phyloP scores from a whole-genome alignment of 345 rosid genomes.

The Citrus reticulata region DNA sequence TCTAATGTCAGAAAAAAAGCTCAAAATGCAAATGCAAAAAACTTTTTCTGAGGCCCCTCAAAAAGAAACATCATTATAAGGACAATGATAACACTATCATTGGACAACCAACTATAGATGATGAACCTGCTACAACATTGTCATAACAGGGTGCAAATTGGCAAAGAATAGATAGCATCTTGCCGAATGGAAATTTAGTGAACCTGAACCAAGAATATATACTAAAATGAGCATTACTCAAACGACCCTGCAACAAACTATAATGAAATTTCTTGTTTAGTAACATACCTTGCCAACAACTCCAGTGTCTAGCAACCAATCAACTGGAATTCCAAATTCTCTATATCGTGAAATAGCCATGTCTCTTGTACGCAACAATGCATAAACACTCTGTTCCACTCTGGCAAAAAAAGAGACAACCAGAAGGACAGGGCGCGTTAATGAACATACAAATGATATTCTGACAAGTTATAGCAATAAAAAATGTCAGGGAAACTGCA shows the following conservation, averaged over 20 bases:
- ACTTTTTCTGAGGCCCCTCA: neutral
- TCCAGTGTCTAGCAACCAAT: slow-evolving; percentile 85
- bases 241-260: neutral
- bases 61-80: neutral
- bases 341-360: slow-evolving; percentile 83
- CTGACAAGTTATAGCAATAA: neutral
- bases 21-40: neutral
- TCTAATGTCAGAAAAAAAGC: neutral
- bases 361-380: slow-evolving; percentile 90
- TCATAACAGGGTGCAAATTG: neutral
- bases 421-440: slow-evolving; percentile 2
- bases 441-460: neutral
- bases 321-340: slow-evolving; percentile 84
- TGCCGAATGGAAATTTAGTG: neutral
- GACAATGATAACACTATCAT: neutral
- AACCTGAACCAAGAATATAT: neutral
- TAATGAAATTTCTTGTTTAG: neutral
- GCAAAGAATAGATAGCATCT: neutral
- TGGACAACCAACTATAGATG: neutral
- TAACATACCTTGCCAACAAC: slow-evolving; percentile 87
- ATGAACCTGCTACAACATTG: neutral
- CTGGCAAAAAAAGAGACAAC: slow-evolving; percentile 32
- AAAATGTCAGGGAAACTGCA: neutral
- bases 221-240: neutral
- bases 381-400: slow-evolving; percentile 89